Base-by-base conservation (phyloP, 1,284 basidiomycete species). In the Cryptococcus sp. region DNA sequence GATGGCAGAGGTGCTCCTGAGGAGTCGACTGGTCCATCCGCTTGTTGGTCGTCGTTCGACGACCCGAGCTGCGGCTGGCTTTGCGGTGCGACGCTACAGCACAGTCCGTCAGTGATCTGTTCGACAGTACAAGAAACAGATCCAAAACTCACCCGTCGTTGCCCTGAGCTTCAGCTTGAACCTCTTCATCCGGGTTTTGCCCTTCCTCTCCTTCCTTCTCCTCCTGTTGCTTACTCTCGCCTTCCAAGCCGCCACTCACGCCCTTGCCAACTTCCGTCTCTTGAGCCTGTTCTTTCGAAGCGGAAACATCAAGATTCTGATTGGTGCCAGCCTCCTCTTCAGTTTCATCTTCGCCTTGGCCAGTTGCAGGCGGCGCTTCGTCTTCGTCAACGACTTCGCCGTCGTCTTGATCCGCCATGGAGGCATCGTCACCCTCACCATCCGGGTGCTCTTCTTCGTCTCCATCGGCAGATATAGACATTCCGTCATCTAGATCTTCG, bases 271-370 rank as follows among this genome's bases (percentile, higher is more conserved):
- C 64, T 53, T 79, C 70, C 22, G 65, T 59, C 44, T 74, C 71
- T 51, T 73, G 71, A 16, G 68, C 66, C 15, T 68, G 65, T 17
- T 70, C 71, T 41, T 75, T 72, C 2, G 73, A 67, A 13, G 71
- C 73, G 3, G 69, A 68, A 19, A 71, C 53, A 52, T 77, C 76
- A 25, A 76, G 61, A 47, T 77, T 71, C 59, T 71, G 74, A 47
- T 68, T 71, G 27, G 59, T 60, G 22, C 72, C 68, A 3, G 68
- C 65, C 38, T 78, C 75, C n/a, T 79, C 73, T 58, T 78, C 76
- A 0, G 70, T 71, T 0, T 65, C 70, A 17, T 79, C 75, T 58
- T 78, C 78, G 3, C 70, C 71, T 0, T 63, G 64, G 15, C 73
- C 70, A 31, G 73, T 71, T 0, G 75, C 71, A 23, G 66, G 68